phyloP scores from a whole-genome alignment of 2,329 filamentous ascomycete genomes.

The Neonectria neomacrospora region DNA sequence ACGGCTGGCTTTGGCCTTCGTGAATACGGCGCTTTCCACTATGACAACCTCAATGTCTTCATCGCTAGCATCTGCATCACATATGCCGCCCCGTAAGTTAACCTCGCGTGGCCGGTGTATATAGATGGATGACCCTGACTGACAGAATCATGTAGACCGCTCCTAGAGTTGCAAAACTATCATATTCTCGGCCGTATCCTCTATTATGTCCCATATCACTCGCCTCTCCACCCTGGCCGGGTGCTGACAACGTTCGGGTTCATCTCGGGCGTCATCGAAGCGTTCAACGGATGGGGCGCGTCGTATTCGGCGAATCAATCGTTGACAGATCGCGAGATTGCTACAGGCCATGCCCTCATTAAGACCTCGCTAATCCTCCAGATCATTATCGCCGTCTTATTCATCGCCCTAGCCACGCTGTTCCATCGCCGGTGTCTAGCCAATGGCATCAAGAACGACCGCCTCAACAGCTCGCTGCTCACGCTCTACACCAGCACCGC shows the following conservation, averaged over 20 bases:
- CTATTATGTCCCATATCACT: constrained; percentile 66
- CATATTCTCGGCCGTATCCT: constrained; percentile 69
- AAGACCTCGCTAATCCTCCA: constrained; percentile 66
- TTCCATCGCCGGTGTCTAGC: constrained; percentile 60
- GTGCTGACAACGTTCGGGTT: constrained; percentile 59
- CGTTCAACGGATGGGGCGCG: constrained; percentile 59
- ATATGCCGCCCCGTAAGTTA: constrained; percentile 50
- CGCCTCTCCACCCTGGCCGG: constrained; percentile 60
- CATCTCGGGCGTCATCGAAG: constrained; percentile 60
- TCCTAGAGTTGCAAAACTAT: constrained; percentile 71
- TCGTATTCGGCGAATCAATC: constrained; percentile 59
- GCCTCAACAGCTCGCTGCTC: constrained; percentile 52
- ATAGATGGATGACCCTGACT: background rate
- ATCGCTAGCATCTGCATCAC: constrained; percentile 51
- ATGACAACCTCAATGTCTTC: constrained; percentile 46
- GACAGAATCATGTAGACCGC: constrained; percentile 53
- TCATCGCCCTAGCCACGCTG: constrained; percentile 57
- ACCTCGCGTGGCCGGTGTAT: background rate
- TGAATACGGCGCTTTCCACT: constrained; percentile 47
- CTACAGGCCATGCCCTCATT: constrained; percentile 58
- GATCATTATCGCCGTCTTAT: constrained; percentile 61
- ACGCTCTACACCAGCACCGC: constrained; percentile 63
- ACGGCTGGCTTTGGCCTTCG: constrained; percentile 64
- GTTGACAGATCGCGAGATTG: constrained; percentile 51
- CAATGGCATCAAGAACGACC: constrained; percentile 49